These are phyloP conservation scores for Colletotrichum acutatum DNA, from an alignment of 2,329 filamentous ascomycete genomes.

Conservation along the genomic window DNA sequence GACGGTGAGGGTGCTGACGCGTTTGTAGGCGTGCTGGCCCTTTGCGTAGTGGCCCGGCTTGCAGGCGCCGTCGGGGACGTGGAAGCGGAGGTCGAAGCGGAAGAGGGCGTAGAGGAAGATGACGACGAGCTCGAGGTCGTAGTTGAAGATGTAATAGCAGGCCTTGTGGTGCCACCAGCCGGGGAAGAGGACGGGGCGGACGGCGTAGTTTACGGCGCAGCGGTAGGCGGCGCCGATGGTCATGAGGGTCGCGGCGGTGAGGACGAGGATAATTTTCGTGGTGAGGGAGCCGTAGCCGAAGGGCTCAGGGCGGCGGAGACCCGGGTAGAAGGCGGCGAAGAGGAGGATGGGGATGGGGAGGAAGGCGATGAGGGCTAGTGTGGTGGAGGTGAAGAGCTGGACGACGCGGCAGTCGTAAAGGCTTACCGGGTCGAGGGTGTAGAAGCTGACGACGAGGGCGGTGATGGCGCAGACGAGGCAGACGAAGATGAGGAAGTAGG, in stretches of 20 bases:
- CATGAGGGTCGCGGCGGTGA: slow-evolving; percentile 68
- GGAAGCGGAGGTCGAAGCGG: slow-evolving; percentile 80
- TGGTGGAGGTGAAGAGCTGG: slow-evolving; percentile 74
- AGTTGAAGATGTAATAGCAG: slow-evolving; percentile 85
- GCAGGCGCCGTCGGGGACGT: slow-evolving; percentile 68
- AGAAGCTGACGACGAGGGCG: slow-evolving; percentile 72
- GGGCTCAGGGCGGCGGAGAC: slow-evolving; percentile 57
- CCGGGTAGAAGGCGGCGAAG: slow-evolving; percentile 48
- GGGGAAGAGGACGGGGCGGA: slow-evolving; percentile 58
- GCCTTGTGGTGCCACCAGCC: slow-evolving; percentile 78
- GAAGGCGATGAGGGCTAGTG: slow-evolving; percentile 69
- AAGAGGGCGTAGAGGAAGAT: slow-evolving; percentile 73
- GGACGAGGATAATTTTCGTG: slow-evolving; percentile 74
- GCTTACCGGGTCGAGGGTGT: slow-evolving; percentile 66
- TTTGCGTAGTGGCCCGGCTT: slow-evolving; percentile 63
- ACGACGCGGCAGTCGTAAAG: slow-evolving; percentile 68
- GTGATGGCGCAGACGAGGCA: slow-evolving; percentile 75
- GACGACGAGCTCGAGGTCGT: slow-evolving; percentile 77
- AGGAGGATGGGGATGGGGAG: slow-evolving; percentile 69
- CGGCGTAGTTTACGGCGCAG: slow-evolving; percentile 66
- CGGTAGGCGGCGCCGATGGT: slow-evolving; percentile 78
- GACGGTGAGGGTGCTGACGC: slow-evolving; percentile 26
- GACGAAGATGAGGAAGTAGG: slow-evolving; percentile 68
- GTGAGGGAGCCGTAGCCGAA: slow-evolving; percentile 73
- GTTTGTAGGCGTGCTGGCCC: slow-evolving; percentile 26